Base-by-base conservation (phyloP, 2,329 filamentous ascomycete genomes). In the Hypocrella siamensis region DNA sequence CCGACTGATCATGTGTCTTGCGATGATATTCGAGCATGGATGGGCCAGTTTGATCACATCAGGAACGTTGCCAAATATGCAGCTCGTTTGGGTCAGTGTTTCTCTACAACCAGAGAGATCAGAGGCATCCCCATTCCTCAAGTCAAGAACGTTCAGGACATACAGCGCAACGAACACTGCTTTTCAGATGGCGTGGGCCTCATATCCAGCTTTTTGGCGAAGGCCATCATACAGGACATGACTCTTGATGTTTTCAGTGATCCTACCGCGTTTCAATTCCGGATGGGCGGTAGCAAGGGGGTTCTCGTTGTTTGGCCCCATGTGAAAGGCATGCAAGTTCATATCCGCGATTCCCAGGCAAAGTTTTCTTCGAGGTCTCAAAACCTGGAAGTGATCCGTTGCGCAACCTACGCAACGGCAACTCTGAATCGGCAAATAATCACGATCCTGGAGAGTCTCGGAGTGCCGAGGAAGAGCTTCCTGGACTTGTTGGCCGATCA, bases 121-220 rank as follows among this genome's bases (percentile, higher is more conserved):
- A 65, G 62, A 18, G 67, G 73, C 12, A 70, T 75, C 16, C 66
- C 64, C 0, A 69, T 78, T 6, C 70, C 70, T 0, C 60, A 64
- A 2, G 60, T 69, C 10, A 60, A 61, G 5, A 70, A 60, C 4
- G 81, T 88, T 19, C 53, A 64, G 1, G 90, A 96, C 40, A 68
- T 96, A 15, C 60, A 74, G 36, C 64, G 66, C 3, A 74, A 80
- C 29, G 69, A 62, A 0, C 75, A 72, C 46, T 79, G 63, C 37
- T 98, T 96, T 49, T 90, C 81, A 0, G 90, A 98, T 46, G 90
- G 90, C 0, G 81, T 96, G 3, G 90, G 90, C 2, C 92, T 84
- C 48, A 83, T 98, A n/a, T 94, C 88, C 0, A 57, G 55, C 0
- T 76, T 82, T 36, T 60, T 93, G 16, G 81, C 85, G 0, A 60